Percentiles rank a stretch among this genome's conserved stretches.
These are phyloP conservation scores for Agrocybe praecox DNA, from an alignment of 768 basidiomycete species.

Conservation along the genomic window DNA sequence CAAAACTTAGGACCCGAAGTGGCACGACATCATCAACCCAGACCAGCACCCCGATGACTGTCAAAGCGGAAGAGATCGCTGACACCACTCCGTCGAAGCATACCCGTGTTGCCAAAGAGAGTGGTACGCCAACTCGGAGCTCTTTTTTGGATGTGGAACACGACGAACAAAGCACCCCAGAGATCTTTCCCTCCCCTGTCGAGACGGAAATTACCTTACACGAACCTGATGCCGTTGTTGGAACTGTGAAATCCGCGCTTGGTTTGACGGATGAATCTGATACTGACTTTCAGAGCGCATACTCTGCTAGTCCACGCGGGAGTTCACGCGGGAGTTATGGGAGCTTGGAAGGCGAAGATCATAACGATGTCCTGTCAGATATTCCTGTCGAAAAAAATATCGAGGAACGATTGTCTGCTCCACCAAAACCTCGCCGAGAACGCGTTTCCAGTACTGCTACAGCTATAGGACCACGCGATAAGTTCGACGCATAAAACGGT, in stretches of 20 bases:
- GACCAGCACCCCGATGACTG: constrained; percentile 31
- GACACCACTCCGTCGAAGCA: constrained; percentile 10
- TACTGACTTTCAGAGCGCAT: constrained; percentile 87
- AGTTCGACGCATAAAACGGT: constrained; percentile 32
- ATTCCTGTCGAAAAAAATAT: constrained; percentile 23
- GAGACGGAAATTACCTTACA: constrained; percentile 7
- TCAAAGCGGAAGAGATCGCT: constrained; percentile 25
- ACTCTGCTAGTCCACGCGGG: constrained; percentile 71
- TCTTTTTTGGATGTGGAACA: constrained; percentile 38
- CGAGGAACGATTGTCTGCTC: constrained; percentile 28
- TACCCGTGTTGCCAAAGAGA: constrained; percentile 26
- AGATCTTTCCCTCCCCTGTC: constrained; percentile 28
- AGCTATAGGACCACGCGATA: constrained; percentile 26
- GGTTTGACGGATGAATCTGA: constrained; percentile 74
- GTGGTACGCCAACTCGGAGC: constrained; percentile 42
- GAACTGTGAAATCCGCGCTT: constrained; percentile 21
- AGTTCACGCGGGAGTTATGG: constrained; percentile 71
- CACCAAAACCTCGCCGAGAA: constrained; percentile 43
- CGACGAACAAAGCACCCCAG: constrained; percentile 35
- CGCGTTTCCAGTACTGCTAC: constrained; percentile 64
- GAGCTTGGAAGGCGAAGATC: constrained; percentile 40
- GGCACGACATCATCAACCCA: constrained; percentile 67
- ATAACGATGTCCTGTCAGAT: constrained; percentile 17
- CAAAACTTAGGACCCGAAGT: constrained; percentile 53
- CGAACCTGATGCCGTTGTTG: constrained; percentile 21